These are phyloP conservation scores for Fusarium sp. DNA, from an alignment of 2,329 filamentous ascomycete genomes.

Conservation along the genomic window DNA sequence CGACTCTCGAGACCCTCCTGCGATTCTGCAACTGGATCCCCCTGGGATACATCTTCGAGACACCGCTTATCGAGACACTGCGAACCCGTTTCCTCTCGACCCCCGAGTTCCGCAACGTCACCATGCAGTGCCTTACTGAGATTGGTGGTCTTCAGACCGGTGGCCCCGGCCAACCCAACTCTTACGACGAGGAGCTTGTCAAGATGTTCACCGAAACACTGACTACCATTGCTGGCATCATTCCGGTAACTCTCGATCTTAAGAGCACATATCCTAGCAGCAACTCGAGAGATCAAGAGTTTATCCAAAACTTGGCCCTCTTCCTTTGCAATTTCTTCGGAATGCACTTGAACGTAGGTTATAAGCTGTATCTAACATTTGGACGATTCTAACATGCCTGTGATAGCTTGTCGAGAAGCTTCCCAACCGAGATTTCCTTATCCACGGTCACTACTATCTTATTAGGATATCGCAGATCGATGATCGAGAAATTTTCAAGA, in stretches of 20 bases:
- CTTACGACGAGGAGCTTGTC: constrained; percentile 94
- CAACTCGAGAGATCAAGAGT: constrained; percentile 94
- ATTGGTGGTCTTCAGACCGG: constrained; percentile 94
- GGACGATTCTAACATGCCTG: constrained; percentile 19
- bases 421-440: constrained; percentile 93
- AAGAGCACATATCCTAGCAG: constrained; percentile 92
- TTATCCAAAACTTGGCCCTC: constrained; percentile 94
- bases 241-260: constrained; percentile 88
- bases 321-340: constrained; percentile 98
- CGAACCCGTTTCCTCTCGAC: constrained; percentile 92
- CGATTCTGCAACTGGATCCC: constrained; percentile 99
- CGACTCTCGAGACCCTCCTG: constrained; percentile 94
- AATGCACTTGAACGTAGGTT: constrained; percentile 82
- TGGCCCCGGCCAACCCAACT: constrained; percentile 70
- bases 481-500: constrained; percentile 99
- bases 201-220: constrained; percentile 99
- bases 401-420: constrained; percentile 89
- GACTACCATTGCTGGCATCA: constrained; percentile 91
- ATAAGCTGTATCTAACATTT: constrained; percentile 12
- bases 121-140: constrained; percentile 95
- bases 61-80: constrained; percentile 92
- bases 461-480: constrained; percentile 99
- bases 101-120: constrained; percentile 96
- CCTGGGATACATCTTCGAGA: constrained; percentile 98
- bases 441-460: constrained; percentile 96